A percentile compares a stretch with the other conserved stretches of the same genome.
Evolutionary conservation across 768 basidiomycete species (phyloP).

Genomic region (Leucocoprinus leucothites): DNA sequence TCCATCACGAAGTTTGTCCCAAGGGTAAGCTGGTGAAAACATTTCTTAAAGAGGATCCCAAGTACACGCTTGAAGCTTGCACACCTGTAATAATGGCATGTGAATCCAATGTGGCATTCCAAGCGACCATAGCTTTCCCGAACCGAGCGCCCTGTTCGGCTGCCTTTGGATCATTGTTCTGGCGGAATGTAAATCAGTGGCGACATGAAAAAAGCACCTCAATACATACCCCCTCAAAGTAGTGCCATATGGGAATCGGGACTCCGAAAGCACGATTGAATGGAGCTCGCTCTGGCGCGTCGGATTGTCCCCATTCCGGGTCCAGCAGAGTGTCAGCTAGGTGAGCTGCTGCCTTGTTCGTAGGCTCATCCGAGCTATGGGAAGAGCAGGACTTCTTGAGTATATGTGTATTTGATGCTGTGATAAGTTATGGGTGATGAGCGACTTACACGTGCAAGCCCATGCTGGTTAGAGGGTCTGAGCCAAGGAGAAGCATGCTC

Average conservation of each 20-base stretch:
- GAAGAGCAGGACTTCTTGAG: no score
- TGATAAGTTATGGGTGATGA: neutral
- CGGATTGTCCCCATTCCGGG: constrained; percentile 26
- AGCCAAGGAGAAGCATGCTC: constrained; percentile 27
- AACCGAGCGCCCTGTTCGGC: constrained; percentile 21
- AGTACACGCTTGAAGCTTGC: neutral
- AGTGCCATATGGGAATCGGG: constrained; percentile 17
- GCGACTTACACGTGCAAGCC: constrained; percentile 21
- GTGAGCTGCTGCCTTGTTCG: constrained; percentile 17
- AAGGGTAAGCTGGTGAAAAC: constrained; percentile 21
- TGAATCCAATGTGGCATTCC: constrained; percentile 26
- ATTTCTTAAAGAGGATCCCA: neutral
- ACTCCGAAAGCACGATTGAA: constrained; percentile 20
- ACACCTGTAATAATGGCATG: constrained; percentile 24
- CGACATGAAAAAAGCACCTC: neutral
- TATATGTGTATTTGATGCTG: neutral
- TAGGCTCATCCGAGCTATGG: constrained; percentile 19
- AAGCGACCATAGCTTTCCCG: constrained; percentile 29
- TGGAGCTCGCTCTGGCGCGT: constrained; percentile 19
- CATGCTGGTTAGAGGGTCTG: constrained; percentile 22
- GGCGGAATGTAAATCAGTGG: neutral
- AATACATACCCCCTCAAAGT: constrained; percentile 21
- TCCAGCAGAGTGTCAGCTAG: constrained; percentile 33
- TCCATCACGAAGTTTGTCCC: constrained; percentile 20
- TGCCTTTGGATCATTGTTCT: neutral